phyloP scores from a whole-genome alignment of 345 rosid genomes.

The Nephelium lappaceum region DNA sequence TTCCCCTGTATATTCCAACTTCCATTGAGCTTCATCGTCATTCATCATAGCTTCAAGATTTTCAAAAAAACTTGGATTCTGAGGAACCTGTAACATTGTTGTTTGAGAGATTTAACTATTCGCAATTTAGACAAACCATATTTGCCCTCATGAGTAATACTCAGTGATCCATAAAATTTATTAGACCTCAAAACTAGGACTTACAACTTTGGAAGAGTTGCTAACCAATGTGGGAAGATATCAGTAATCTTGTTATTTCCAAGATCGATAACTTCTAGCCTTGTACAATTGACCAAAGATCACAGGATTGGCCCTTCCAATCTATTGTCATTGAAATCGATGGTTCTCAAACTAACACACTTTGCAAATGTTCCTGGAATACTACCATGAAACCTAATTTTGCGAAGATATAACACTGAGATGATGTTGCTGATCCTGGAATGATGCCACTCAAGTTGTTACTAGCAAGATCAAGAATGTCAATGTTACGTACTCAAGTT shows the following conservation, averaged over 20 bases:
- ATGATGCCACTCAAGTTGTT: slow-evolving; percentile 34
- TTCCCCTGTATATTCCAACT: not conserved
- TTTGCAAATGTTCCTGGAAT: not conserved
- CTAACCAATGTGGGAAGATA: slow-evolving; percentile 19
- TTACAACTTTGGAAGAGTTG: not conserved
- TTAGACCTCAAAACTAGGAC: slow-evolving; percentile 19
- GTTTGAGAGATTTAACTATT: not conserved
- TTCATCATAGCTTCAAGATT: not conserved
- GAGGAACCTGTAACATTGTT: slow-evolving; percentile 11
- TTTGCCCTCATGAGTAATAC: not conserved
- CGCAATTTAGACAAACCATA: not conserved
- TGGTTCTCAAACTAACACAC: not conserved
- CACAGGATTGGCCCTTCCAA: slow-evolving; percentile 17
- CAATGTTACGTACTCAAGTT: not conserved
- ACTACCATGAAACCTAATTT: slow-evolving; percentile 25
- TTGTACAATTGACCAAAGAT: slow-evolving; percentile 15
- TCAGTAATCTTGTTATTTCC: slow-evolving; percentile 15
- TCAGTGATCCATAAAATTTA: not conserved
- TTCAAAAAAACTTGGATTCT: not conserved
- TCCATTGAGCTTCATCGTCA: not conserved
- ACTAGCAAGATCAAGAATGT: slow-evolving; percentile 24
- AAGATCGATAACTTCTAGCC: slow-evolving; percentile 4
- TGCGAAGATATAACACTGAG: slow-evolving; percentile 12
- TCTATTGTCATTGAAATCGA: not conserved
- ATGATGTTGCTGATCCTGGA: slow-evolving; percentile 15